Conservation (phyloP, 495 filamentous ascomycete species). For the Penicilliopsis zonata region DNA sequence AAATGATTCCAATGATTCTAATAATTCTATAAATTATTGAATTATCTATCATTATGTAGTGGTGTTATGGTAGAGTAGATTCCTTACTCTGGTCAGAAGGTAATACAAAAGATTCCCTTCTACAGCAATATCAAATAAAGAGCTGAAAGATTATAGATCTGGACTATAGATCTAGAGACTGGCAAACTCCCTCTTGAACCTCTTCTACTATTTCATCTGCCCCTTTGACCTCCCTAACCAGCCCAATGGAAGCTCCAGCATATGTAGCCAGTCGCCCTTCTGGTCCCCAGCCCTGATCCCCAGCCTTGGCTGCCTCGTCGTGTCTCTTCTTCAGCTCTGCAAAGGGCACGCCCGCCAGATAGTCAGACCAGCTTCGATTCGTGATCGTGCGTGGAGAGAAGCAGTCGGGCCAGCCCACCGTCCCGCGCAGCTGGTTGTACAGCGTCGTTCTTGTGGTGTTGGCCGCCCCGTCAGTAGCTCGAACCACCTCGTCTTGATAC, state of each 20-base stretch:
- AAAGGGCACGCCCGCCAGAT: slow-evolving; percentile 39
- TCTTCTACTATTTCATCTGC: slow-evolving; percentile 34
- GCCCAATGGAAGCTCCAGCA: slow-evolving; percentile 43
- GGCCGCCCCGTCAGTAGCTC: slow-evolving; percentile 48
- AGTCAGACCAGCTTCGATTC: slow-evolving; percentile 49
- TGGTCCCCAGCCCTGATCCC: slow-evolving; percentile 49
- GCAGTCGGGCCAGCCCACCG: slow-evolving; percentile 50
- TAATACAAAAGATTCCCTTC: too few species aligned
- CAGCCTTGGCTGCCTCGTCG: slow-evolving; percentile 38
- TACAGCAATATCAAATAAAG: too few species aligned
- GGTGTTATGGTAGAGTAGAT: too few species aligned
- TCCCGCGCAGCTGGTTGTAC: slow-evolving; percentile 61
- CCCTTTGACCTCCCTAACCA: slow-evolving; percentile 31
- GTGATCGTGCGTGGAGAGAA: slow-evolving; percentile 52
- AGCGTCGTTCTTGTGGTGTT: slow-evolving; percentile 53
- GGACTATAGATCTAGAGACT: too few species aligned
- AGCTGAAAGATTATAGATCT: too few species aligned
- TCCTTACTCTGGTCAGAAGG: too few species aligned
- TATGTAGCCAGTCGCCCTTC: slow-evolving; percentile 60
- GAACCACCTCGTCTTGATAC: slow-evolving; percentile 48
- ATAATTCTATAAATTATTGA: too few species aligned
- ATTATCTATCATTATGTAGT: too few species aligned
- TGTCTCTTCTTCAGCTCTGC: slow-evolving; percentile 50
- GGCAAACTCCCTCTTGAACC: slow-evolving; percentile 9
- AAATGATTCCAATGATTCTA: too few species aligned